Evolutionary conservation across 371 early-diverging fungal species (phyloP).

Genomic region (Apophysomyces elegans): DNA sequence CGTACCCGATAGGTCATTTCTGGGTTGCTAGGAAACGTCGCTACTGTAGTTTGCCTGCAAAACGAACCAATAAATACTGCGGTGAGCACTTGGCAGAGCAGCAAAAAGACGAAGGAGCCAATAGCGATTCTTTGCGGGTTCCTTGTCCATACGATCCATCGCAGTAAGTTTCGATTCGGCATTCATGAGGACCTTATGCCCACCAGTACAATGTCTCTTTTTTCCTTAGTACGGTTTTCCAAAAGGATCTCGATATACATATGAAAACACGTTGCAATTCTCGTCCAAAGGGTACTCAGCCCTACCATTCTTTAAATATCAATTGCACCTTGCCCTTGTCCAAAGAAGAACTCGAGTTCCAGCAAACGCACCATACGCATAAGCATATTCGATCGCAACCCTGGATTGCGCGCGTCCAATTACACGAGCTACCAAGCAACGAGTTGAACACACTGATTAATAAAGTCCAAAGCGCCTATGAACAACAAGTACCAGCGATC

Average conservation of each 20-base stretch:
- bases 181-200: neutral
- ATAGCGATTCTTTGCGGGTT: conserved; percentile 46
- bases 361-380: conserved; percentile 45
- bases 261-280: conserved; percentile 69
- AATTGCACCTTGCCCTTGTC: conserved; percentile 61
- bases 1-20: conserved; percentile 39
- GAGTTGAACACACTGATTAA: conserved; percentile 52
- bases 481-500: conserved; percentile 48
- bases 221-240: conserved; percentile 62
- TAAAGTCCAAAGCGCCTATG: conserved; percentile 49
- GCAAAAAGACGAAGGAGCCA: conserved; percentile 22
- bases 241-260: conserved; percentile 69
- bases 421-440: conserved; percentile 39
- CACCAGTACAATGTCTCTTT: neutral
- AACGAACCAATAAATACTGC: conserved; percentile 65
- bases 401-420: conserved; percentile 52
- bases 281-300: conserved; percentile 57
- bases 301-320: conserved; percentile 56
- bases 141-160: conserved; percentile 84
- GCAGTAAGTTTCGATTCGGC: conserved; percentile 55
- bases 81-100: conserved; percentile 70
- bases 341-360: conserved; percentile 48
- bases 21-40: conserved; percentile 53
- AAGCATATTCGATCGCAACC: conserved; percentile 49
- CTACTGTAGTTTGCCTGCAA: conserved; percentile 71